Conservation (phyloP, 208 protist species). For the Wallacemonas sp. region DNA sequence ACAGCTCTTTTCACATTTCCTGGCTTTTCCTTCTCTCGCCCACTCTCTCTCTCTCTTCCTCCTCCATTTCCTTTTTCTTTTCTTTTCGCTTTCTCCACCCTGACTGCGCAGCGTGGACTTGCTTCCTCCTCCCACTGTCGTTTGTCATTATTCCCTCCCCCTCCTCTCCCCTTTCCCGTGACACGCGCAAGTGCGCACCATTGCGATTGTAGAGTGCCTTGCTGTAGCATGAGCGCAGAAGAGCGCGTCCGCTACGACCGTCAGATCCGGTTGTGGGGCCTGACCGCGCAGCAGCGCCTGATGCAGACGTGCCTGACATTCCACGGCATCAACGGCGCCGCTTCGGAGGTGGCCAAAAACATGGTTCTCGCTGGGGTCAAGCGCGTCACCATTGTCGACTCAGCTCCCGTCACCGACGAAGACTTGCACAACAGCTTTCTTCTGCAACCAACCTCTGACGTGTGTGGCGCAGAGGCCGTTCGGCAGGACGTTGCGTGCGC, state of each 20-base stretch:
- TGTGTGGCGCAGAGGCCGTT: conserved; percentile 1
- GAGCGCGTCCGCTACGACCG: conserved; percentile 86
- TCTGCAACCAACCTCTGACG: conserved; percentile 29
- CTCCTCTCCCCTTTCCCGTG: too few relatives aligned
- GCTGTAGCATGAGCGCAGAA: conserved; percentile 64
- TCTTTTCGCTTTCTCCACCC: not conserved
- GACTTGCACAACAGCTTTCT: conserved; percentile 60
- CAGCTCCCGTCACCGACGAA: conserved; percentile 3
- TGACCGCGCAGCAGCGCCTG: conserved; percentile 85
- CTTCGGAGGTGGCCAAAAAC: conserved; percentile 88
- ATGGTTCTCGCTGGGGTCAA: conserved; percentile 88
- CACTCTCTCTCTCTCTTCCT: not conserved
- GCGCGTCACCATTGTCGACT: conserved; percentile 49
- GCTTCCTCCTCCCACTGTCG: not conserved
- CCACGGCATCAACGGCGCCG: conserved; percentile 48
- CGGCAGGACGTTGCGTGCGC: conserved; percentile 5
- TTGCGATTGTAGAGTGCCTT: too few relatives aligned
- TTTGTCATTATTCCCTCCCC: not conserved
- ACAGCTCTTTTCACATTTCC: too few relatives aligned
- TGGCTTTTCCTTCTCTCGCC: not conserved
- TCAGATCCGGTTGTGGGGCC: conserved; percentile 93
- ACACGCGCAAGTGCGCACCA: too few relatives aligned
- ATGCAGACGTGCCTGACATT: conserved; percentile 55
- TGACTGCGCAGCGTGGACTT: not conserved
- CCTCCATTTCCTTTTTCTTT: not conserved